phyloP scores from a whole-genome alignment of 2,329 filamentous ascomycete genomes.

The Penicillium corylophilum region DNA sequence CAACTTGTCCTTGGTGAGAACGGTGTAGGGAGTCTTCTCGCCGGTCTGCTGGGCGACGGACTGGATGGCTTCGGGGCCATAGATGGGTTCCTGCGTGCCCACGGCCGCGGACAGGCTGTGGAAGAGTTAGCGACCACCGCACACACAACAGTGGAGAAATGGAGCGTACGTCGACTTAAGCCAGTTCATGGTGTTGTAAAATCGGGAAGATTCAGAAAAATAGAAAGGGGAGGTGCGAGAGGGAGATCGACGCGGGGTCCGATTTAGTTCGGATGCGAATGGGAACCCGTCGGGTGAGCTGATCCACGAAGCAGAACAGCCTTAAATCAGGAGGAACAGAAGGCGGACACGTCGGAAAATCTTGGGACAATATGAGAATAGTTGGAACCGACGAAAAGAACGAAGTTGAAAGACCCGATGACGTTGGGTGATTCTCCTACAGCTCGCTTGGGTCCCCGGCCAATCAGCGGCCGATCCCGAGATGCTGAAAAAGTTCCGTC shows the following conservation, averaged over 20 bases:
- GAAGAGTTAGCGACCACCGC: constrained; percentile 31
- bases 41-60: constrained; percentile 80
- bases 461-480: constrained; percentile 18
- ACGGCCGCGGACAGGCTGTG: constrained; percentile 70
- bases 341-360: neutral
- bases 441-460: constrained; percentile 20
- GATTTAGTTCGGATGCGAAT: constrained; percentile 27
- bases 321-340: neutral
- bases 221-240: constrained; percentile 23
- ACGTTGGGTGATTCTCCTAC: constrained; percentile 18
- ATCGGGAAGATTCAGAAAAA: constrained; percentile 11
- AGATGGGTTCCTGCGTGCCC: constrained; percentile 94
- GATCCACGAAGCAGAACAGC: constrained; percentile 1
- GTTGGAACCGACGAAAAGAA: neutral
- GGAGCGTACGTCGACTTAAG: constrained; percentile 78
- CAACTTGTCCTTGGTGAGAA: constrained; percentile 72
- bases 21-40: constrained; percentile 74
- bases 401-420: constrained; percentile 10
- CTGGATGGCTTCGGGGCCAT: constrained; percentile 83
- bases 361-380: no score
- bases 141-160: constrained; percentile 5
- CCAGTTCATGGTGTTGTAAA: constrained; percentile 77
- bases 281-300: constrained; percentile 10
- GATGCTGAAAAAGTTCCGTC: constrained; percentile 22
- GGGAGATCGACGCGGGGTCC: constrained; percentile 38